Evolutionary conservation across 2,329 filamentous ascomycete genomes (phyloP).

Genomic region (Trichoderma afroharzianum): DNA sequence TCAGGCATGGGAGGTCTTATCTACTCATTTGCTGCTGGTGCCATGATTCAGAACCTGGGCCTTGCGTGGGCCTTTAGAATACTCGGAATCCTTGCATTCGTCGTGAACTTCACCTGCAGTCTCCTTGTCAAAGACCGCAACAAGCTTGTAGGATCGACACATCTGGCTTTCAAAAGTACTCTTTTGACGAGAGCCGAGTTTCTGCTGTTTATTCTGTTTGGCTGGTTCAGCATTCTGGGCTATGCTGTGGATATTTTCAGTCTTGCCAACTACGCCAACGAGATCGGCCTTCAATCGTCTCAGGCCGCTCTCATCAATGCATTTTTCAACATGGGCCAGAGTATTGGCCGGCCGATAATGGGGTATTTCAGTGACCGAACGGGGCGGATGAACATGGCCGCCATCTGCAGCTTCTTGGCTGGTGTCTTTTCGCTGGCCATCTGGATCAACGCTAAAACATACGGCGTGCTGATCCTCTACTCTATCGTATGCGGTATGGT

Average conservation of each 20-base stretch:
- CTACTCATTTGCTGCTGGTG: conserved; percentile 64
- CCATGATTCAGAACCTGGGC: conserved; percentile 63
- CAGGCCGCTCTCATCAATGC: conserved; percentile 72
- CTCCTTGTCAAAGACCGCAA: conserved; percentile 69
- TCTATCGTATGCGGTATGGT: conserved; percentile 66
- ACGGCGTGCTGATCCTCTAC: conserved; percentile 68
- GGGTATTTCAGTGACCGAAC: conserved; percentile 68
- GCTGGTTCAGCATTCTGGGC: conserved; percentile 67
- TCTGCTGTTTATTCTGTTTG: conserved; percentile 61
- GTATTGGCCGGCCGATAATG: conserved; percentile 66
- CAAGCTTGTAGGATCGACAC: conserved; percentile 62
- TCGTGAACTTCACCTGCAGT: conserved; percentile 60
- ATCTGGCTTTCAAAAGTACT: conserved; percentile 60
- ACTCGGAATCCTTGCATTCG: conserved; percentile 59
- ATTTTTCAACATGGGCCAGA: conserved; percentile 65
- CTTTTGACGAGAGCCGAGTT: conserved; percentile 63
- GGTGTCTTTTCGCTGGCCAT: conserved; percentile 65
- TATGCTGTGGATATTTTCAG: conserved; percentile 77
- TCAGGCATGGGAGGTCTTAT: conserved; percentile 70
- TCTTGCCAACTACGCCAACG: conserved; percentile 67
- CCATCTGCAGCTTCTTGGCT: conserved; percentile 58
- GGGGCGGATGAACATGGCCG: conserved; percentile 71
- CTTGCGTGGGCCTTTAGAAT: conserved; percentile 65
- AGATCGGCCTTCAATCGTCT: conserved; percentile 61
- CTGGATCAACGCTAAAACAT: conserved; percentile 65